These are phyloP conservation scores for Crithidia thermophila DNA, from an alignment of 208 protist species.

Conservation along the genomic window DNA sequence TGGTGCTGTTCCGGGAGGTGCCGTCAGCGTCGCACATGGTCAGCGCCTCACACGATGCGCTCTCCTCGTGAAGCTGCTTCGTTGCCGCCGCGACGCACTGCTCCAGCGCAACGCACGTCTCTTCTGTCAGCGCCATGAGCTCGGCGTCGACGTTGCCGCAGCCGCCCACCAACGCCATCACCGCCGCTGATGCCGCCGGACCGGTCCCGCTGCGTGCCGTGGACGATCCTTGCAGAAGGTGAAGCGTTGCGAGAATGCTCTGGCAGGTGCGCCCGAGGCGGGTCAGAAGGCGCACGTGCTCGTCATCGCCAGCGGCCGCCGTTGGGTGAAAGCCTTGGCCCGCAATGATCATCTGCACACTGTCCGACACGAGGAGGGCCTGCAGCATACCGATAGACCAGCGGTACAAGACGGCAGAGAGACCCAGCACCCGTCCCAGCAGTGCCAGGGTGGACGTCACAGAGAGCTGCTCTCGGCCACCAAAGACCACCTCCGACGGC, in stretches of 20 bases:
- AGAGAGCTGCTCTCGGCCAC: conserved; percentile 23
- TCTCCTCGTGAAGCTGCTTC: not conserved
- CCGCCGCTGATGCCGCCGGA: not conserved
- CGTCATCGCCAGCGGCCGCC: too few relatives aligned
- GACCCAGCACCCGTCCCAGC: conserved; percentile 28
- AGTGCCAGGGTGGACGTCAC: conserved; percentile 42
- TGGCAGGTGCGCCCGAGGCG: not conserved
- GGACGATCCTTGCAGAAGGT: not conserved
- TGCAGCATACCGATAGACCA: conserved; percentile 25
- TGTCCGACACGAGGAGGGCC: conserved; percentile 12
- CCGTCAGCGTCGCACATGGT: too few relatives aligned
- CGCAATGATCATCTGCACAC: conserved; percentile 4
- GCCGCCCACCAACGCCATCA: not conserved
- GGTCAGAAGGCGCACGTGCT: not conserved
- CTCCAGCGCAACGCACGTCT: not conserved
- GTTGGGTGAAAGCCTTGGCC: too few relatives aligned
- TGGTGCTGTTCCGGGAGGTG: too few relatives aligned
- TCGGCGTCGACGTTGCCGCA: conserved; percentile 6
- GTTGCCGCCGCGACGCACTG: not conserved
- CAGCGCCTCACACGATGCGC: not conserved
- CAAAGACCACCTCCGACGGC: conserved; percentile 57
- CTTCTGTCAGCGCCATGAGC: not conserved
- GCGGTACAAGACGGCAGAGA: conserved; percentile 44
- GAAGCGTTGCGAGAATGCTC: not conserved
- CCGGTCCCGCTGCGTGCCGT: not conserved